Base-by-base conservation (phyloP, 2,329 filamentous ascomycete species). In the Annulohypoxylon truncatum region DNA sequence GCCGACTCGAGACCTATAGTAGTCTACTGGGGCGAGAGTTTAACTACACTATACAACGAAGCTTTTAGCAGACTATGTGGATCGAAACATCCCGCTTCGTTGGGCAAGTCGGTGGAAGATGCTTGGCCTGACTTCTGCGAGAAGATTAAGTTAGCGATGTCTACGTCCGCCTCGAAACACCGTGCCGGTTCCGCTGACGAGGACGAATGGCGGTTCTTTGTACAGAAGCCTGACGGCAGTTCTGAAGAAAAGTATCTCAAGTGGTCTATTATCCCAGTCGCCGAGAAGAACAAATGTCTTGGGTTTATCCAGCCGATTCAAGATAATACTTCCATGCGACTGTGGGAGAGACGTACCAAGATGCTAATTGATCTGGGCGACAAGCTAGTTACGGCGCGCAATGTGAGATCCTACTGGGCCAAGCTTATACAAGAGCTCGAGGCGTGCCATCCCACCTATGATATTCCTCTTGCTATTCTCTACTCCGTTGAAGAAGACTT, bases 21-120 rank as follows among this genome's bases (percentile, higher is more conserved):
- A 8, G 87, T 89, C 77, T 90, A 90, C 70, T 90, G 88, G 88
- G 88, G 88, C 1, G 79, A 83, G 2, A 83, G 90, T 10, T 82
- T 87, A 42, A 84, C 89, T 13, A 85, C 85, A 6, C 86, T 93
- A 8, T 93, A 93, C 78, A 93, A 93, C 71, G 90, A 92, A 71
- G 89, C 90, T 0, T 92, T 92, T 71, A 83, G 87, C 62, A 79
- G 84, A 61, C 82, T 91, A 15, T 88, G 88, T 52, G 89, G 89
- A 10, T 83, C 88, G 59, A 89, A 89, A 62, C 90, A 92, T 72
- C 90, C 90, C 0, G 72, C 73, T 1, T 77, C 91, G 9, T 85
- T 92, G 77, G 90, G 90, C 1, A 84, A 85, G 72, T 83, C 82
- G 24, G 78, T 91, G 64, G 81, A 81, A 24, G 82, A 88, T 38